These are phyloP conservation scores for Medakamo hakoo DNA, from an alignment of 139 green algal genomes.

Conservation along the genomic window DNA sequence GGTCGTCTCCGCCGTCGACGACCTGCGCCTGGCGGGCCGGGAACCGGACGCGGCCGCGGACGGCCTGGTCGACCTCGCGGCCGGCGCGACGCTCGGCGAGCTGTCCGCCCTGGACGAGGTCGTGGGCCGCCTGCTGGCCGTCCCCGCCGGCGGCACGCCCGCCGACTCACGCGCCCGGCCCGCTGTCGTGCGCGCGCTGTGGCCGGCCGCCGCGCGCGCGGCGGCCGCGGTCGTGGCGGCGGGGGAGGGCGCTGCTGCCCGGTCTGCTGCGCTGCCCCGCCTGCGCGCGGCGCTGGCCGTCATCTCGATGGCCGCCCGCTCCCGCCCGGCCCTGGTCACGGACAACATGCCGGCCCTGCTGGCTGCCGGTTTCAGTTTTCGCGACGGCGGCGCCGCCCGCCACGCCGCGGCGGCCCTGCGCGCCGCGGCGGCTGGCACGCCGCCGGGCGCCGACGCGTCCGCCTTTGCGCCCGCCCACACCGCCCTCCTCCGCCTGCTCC, in stretches of 20 bases:
- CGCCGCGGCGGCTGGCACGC: constrained; percentile 20
- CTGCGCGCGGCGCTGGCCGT: constrained; percentile 35
- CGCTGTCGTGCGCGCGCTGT: constrained; percentile 19
- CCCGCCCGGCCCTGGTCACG: constrained; percentile 20
- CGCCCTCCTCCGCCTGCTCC: constrained; percentile 19
- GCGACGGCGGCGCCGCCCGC: not conserved
- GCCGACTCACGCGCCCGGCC: constrained; percentile 22
- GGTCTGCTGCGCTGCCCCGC: constrained; percentile 8
- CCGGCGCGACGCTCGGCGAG: constrained; percentile 44
- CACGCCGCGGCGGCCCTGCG: constrained; percentile 32
- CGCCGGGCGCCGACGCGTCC: constrained; percentile 19
- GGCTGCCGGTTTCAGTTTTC: constrained; percentile 11
- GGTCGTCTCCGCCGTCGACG: constrained; percentile 54
- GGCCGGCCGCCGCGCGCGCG: constrained; percentile 9
- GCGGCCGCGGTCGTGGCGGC: not conserved
- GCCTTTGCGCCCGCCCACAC: not conserved
- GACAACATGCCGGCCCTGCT: constrained; percentile 27
- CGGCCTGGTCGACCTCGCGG: constrained; percentile 38
- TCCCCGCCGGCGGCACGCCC: constrained; percentile 8
- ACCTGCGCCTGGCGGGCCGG: constrained; percentile 39
- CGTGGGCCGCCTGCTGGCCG: constrained; percentile 24
- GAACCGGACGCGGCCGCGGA: constrained; percentile 21
- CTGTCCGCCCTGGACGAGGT: constrained; percentile 55
- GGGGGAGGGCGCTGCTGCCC: not conserved
- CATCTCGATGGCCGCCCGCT: constrained; percentile 36